Evolutionary conservation across 495 filamentous ascomycete species (phyloP).

Genomic region (Penicillium antarcticum): DNA sequence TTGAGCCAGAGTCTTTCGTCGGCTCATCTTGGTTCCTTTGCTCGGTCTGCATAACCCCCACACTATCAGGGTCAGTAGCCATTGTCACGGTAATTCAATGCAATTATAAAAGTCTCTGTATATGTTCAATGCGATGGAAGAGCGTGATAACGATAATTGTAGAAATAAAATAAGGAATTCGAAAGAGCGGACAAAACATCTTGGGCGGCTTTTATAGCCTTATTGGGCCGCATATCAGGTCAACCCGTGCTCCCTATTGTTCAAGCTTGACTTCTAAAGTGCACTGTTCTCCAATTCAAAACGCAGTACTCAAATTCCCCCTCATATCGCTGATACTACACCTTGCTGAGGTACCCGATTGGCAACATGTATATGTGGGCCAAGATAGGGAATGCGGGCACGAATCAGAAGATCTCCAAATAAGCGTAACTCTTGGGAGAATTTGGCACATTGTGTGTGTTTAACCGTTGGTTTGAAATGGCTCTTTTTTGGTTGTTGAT

Average conservation of each 20-base stretch:
- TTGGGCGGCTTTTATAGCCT: too few relatives aligned
- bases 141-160: not conserved
- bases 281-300: too few relatives aligned
- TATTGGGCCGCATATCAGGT: too few relatives aligned
- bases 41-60: not conserved
- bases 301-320: not conserved
- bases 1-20: not conserved
- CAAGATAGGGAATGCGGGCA: slow-evolving; percentile 13
- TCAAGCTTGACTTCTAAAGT: too few relatives aligned
- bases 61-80: slow-evolving; percentile 3
- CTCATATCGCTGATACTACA: not conserved
- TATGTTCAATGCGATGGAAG: not conserved
- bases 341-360: not conserved
- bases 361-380: not conserved
- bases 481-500: too few relatives aligned
- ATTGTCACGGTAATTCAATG: slow-evolving; percentile 1
- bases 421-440: not conserved
- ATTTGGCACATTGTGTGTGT: not conserved
- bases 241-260: too few relatives aligned
- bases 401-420: slow-evolving; percentile 7
- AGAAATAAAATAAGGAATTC: not conserved
- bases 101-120: not conserved
- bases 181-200: too few relatives aligned
- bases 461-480: too few relatives aligned
- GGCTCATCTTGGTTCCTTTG: not conserved